Conservation (phyloP, 2,329 filamentous ascomycete genomes). For the Botryotinia narcissicola region DNA sequence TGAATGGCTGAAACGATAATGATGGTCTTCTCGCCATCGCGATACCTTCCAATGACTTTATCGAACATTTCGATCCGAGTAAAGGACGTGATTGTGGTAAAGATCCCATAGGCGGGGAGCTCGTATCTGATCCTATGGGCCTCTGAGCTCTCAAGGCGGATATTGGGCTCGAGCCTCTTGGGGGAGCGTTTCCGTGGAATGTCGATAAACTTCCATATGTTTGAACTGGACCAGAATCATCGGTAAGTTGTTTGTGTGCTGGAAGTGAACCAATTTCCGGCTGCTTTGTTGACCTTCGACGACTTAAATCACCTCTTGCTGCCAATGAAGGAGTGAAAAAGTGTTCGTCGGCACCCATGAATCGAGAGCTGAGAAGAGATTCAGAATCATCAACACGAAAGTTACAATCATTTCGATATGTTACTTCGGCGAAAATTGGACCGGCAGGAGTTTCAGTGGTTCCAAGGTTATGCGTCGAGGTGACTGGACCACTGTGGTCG, state of each 20-base stretch:
- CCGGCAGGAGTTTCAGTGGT: conserved; percentile 85
- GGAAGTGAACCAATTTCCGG: conserved; percentile 73
- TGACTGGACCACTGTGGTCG: conserved; percentile 59
- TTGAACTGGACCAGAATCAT: conserved; percentile 63
- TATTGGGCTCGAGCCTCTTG: conserved; percentile 79
- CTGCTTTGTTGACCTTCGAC: conserved; percentile 39
- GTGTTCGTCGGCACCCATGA: conserved; percentile 87
- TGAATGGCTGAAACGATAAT: conserved; percentile 92
- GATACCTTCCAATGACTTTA: conserved; percentile 49
- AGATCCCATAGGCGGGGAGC: conserved; percentile 54
- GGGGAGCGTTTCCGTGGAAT: conserved; percentile 77
- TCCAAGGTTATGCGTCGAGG: conserved; percentile 76
- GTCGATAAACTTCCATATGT: conserved; percentile 89
- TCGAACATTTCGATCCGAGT: conserved; percentile 36
- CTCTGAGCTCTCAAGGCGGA: conserved; percentile 74
- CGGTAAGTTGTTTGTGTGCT: conserved; percentile 51
- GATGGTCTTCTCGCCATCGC: conserved; percentile 67
- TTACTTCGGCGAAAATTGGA: conserved; percentile 75
- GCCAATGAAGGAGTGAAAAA: conserved; percentile 77
- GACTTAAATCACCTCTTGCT: conserved; percentile 39
- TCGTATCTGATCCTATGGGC: conserved; percentile 58
- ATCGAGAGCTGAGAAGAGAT: conserved; percentile 83
- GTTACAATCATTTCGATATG: conserved; percentile 83
- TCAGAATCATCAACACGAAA: conserved; percentile 92
- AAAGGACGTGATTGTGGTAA: conserved; percentile 40